phyloP scores from a whole-genome alignment of 371 early-diverging fungal species.

The Sporodiniella umbellata region DNA sequence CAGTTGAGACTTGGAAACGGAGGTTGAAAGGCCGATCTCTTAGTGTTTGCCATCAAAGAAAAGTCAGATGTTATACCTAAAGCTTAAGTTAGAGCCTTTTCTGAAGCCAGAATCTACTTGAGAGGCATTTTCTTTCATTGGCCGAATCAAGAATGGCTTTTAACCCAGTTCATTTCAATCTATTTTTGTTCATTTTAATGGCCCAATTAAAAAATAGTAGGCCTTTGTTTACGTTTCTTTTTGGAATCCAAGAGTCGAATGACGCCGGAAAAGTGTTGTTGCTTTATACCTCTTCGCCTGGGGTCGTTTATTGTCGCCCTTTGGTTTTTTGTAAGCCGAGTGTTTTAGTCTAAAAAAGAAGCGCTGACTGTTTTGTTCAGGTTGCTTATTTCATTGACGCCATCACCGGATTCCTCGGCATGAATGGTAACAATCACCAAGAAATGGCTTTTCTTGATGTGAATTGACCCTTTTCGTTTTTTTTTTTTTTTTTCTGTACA shows the following conservation, averaged over 20 bases:
- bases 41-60: too few relatives aligned
- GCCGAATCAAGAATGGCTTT: too few relatives aligned
- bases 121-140: too few relatives aligned
- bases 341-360: neutral
- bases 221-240: neutral
- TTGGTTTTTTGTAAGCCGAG: conserved; percentile 40
- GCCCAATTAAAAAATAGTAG: conserved; percentile 2
- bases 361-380: conserved; percentile 5
- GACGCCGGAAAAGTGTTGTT: conserved; percentile 47
- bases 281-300: conserved; percentile 42
- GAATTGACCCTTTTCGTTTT: neutral
- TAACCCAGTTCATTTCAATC: neutral
- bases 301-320: conserved; percentile 46
- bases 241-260: too few relatives aligned
- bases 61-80: too few relatives aligned
- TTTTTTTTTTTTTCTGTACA: too few relatives aligned
- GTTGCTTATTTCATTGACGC: conserved; percentile 22
- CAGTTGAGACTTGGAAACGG: too few relatives aligned
- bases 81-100: too few relatives aligned
- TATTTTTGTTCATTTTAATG: conserved; percentile 7
- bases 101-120: too few relatives aligned
- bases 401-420: conserved; percentile 24
- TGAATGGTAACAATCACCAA: conserved; percentile 31
- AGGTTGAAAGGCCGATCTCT: too few relatives aligned
- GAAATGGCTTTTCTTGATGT: too few relatives aligned